phyloP scores from a whole-genome alignment of 2,329 filamentous ascomycete species.

The Nannizziopsis barbatae region DNA sequence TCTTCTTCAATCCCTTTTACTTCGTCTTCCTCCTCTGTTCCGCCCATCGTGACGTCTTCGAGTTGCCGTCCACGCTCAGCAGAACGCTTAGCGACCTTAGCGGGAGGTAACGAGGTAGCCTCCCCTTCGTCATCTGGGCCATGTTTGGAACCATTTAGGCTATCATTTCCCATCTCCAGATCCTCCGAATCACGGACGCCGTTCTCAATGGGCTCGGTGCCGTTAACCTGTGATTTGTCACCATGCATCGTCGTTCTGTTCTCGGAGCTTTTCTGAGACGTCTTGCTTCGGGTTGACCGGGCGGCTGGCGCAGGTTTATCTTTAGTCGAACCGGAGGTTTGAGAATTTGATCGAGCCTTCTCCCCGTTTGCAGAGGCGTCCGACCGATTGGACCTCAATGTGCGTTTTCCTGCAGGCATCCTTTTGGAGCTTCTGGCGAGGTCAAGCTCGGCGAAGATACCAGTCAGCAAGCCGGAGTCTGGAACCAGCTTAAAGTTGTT shows the following conservation, averaged over 20 bases:
- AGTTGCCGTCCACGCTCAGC: conserved; percentile 45
- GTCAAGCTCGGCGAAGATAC: conserved; percentile 7
- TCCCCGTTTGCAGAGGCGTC: conserved; percentile 39
- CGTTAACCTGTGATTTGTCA: conserved; percentile 57
- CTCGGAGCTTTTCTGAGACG: conserved; percentile 20
- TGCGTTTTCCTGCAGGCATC: conserved; percentile 39
- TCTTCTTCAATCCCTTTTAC: conserved; percentile 36
- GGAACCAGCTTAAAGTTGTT: conserved; percentile 4
- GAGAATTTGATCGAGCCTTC: conserved; percentile 35
- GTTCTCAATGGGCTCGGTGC: conserved; percentile 59
- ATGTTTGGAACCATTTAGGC: conserved; percentile 46
- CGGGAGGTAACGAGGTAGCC: conserved; percentile 69
- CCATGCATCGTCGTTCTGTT: conserved; percentile 49
- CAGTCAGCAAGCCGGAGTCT: conserved; percentile 5
- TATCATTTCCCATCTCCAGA: conserved; percentile 59
- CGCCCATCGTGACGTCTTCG: conserved; percentile 58
- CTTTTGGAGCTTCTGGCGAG: conserved; percentile 21
- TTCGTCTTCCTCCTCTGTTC: conserved; percentile 31
- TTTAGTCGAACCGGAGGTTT: conserved; percentile 34
- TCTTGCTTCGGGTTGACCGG: conserved; percentile 22
- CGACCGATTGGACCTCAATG: conserved; percentile 38
- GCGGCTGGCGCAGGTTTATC: conserved; percentile 34
- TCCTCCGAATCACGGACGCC: conserved; percentile 55
- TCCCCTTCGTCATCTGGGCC: conserved; percentile 62
- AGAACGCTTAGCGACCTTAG: conserved; percentile 52